These are phyloP conservation scores for Boletus speciosus DNA, from an alignment of 768 basidiomycete genomes.

Conservation along the genomic window DNA sequence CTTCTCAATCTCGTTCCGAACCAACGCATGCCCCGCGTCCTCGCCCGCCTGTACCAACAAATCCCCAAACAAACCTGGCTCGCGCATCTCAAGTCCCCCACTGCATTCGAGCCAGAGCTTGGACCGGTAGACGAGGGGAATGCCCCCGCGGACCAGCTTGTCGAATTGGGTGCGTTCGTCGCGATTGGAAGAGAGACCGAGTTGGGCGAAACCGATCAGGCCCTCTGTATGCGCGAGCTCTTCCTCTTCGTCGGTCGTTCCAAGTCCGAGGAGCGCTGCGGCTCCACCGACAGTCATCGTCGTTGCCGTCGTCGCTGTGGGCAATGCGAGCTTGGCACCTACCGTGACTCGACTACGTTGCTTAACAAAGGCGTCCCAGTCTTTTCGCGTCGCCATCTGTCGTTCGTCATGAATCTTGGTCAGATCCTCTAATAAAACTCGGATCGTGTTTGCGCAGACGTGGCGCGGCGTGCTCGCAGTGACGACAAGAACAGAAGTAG, in stretches of 20 bases:
- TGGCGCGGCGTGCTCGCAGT: slow-evolving; percentile 66
- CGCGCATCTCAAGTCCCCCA: slow-evolving; percentile 86
- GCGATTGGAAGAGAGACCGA: slow-evolving; percentile 66
- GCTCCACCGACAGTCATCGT: slow-evolving; percentile 40
- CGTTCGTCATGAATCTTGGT: slow-evolving; percentile 80
- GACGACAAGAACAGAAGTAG: slow-evolving; percentile 56
- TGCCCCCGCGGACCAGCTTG: slow-evolving; percentile 75
- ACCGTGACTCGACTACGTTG: slow-evolving; percentile 52
- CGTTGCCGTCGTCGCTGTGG: slow-evolving; percentile 17
- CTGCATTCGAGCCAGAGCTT: slow-evolving; percentile 94
- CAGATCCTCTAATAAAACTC: slow-evolving; percentile 68
- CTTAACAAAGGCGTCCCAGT: slow-evolving; percentile 88
- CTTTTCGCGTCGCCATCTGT: slow-evolving; percentile 63
- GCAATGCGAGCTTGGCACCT: slow-evolving; percentile 20
- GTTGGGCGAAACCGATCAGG: slow-evolving; percentile 86
- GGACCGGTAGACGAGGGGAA: slow-evolving; percentile 83
- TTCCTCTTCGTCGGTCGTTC: slow-evolving; percentile 60
- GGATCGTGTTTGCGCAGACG: slow-evolving; percentile 71
- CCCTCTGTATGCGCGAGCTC: slow-evolving; percentile 82
- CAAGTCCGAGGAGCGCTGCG: slow-evolving; percentile 66
- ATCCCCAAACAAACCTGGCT: slow-evolving; percentile 88
- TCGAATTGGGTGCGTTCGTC: slow-evolving; percentile 80
- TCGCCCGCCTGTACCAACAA: slow-evolving; percentile 55
- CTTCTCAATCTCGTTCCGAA: slow-evolving; percentile 87
- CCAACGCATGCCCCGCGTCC: slow-evolving; percentile 43